Base-by-base conservation (phyloP, 495 filamentous ascomycete species). In the Trichoderma erinaceum region DNA sequence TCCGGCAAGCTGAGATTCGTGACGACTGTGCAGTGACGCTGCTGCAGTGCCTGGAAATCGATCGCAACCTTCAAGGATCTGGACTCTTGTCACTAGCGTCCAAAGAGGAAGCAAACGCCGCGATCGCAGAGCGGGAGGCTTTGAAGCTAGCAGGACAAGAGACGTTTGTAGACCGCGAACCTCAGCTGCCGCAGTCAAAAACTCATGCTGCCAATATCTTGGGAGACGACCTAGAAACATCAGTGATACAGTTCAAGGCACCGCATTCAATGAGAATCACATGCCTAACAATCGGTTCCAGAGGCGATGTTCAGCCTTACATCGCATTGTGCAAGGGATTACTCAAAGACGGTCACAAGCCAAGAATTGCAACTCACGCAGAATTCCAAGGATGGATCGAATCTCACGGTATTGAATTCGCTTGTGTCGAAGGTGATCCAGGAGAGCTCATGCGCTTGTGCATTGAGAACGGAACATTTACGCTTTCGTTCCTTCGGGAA, bases 391-490 rank as follows among this genome's bases (percentile, higher is more conserved):
- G 83, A 18, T 99, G 96, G 95, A 84, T 99, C 43, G 84, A 90
- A 71, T 86, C 87, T 38, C 91, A 97, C 77, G 95, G 96, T 3
- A 98, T 99, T 76, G 92, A 93, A 70, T 99, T 97, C 77, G 87
- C 84, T 12, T 86, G 87, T 5, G 90, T 99, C 0, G 92, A 89
- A 64, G 95, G 95, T 38, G 93, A 99, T 74, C 95, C 95, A 25
- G 91, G 89, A 61, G 93, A 98, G 76, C 83, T 99, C 27, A 97
- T 99, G 93, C 84, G 89, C 15, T 89, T 98, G 27, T 99, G 95
- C 74, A 92, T 98, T 15, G 92, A 98, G 72, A 91, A 98, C 75
- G 95, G 95, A 69, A 97, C 97, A 84, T 99, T 99, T 75, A 98
- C 95, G 1, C 92, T 89, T 67, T 89, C 89, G 3, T 99, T 99